phyloP scores from a whole-genome alignment of 352 stramenopile genomes.

The Phytophthora sp. region DNA sequence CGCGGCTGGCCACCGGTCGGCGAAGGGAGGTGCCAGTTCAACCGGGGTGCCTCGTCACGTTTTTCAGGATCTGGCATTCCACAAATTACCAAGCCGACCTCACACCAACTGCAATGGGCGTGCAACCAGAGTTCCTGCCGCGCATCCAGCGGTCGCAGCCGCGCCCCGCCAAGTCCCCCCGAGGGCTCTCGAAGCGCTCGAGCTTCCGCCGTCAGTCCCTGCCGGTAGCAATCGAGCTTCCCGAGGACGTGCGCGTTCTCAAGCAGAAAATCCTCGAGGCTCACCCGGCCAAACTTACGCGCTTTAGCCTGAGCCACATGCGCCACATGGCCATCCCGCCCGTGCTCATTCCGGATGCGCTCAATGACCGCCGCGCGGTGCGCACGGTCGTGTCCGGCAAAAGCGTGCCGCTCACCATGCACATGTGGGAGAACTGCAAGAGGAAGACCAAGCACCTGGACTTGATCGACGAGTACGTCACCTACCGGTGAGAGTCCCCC shows the following conservation, averaged over 20 bases:
- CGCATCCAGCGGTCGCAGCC: constrained; percentile 34
- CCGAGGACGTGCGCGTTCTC: constrained; percentile 45
- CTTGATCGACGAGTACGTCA: constrained; percentile 56
- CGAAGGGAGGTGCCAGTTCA: constrained; percentile 16
- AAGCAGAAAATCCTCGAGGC: constrained; percentile 56
- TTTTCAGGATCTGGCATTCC: constrained; percentile 41
- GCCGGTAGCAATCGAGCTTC: constrained; percentile 33
- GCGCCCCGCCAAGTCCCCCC: constrained; percentile 27
- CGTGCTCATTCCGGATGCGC: constrained; percentile 51
- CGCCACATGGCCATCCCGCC: constrained; percentile 50
- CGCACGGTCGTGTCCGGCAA: constrained; percentile 51
- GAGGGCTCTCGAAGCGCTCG: constrained; percentile 33
- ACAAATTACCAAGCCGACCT: constrained; percentile 23
- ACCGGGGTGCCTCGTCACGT: constrained; percentile 40
- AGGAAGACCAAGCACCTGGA: constrained; percentile 46
- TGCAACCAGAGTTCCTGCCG: constrained; percentile 30
- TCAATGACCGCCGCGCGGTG: constrained; percentile 43
- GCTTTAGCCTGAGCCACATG: constrained; percentile 64
- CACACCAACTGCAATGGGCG: constrained; percentile 33
- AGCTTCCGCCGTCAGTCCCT: constrained; percentile 32
- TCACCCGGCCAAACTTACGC: constrained; percentile 51
- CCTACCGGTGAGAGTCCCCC: constrained; percentile 39
- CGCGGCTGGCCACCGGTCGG: constrained; percentile 15
- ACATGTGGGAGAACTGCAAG: constrained; percentile 58
- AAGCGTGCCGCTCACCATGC: constrained; percentile 50